Evolutionary conservation across 768 basidiomycete genomes (phyloP), one percentile per base, ranked within the genome.

Genomic region (Thelephora ganbajun): DNA sequence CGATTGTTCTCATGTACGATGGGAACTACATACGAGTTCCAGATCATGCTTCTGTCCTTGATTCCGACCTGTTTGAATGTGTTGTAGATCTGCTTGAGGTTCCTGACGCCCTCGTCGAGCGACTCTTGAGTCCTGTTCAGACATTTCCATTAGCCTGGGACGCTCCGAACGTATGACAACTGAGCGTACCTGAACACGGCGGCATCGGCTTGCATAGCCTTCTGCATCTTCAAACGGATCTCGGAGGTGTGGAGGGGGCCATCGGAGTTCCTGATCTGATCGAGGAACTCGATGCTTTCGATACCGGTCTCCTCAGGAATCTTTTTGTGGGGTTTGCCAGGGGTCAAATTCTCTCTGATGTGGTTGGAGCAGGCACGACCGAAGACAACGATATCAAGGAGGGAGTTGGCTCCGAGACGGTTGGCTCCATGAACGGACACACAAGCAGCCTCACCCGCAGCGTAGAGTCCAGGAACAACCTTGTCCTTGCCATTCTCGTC

Each of bases 351-450:
- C 48, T 94, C 90, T 55, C 79, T 81, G 63, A 98, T 98, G 68
- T 98, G 96, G 66, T 96, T 87, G 22, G 96, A 94, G 57, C 88
- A 92, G n/a, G 96, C 94, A 65, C 96, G 92, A 57, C 96, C 96
- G 58, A 98, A 99, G 55, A 98, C 96, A 64, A 98, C 96, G 56
- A 98, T 96, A 64, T 98, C 96, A 55, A 99, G 72, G 22, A 99
- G 80, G 18, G 96, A 99, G 75, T 99, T 99, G 61, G 96, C 96
- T 57, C 96, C 96, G 47, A 99, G 84, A 66, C 96, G 92, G 72
- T 99, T 99, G 54, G 96, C 96, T 53, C 96, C 96, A 58, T 99
- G 96, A 16, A 99, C 96, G 16, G 96, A 99, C 30, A 98, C 96
- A 56, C 90, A 97, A 6, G 96, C 96, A 47, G 94, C 96, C 68